Evolutionary conservation across 352 stramenopile genomes (phyloP), one percentile per base, ranked within the genome.

Genomic region (Phytophthora chlamydospora): DNA sequence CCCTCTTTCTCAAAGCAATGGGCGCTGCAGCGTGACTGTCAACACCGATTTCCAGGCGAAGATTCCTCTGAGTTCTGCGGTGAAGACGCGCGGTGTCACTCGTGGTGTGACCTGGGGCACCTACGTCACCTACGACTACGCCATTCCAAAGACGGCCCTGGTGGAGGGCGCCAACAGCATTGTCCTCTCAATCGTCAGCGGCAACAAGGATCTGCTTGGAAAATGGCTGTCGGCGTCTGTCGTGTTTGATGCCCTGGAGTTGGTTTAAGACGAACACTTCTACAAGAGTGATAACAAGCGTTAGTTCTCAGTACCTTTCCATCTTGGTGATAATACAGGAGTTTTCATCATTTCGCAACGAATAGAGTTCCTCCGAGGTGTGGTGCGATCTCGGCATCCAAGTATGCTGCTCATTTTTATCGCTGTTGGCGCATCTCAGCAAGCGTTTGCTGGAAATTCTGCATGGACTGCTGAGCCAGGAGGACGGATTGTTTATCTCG

Each of bases 51-150:
- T 68, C 61, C 75, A 7, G 10, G 64, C 59, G 0, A 75, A 74
- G 21, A 52, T 55, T 6, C 69, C 59, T 14, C n/a, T 65, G 12
- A 79, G 69, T 17, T 54, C 29, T 2, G 72, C 75, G 2, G 75
- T 84, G 12, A 80, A 74, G 54, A 77, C 77, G 0, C 74, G 77
- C 10, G 77, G 74, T n/a, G 66, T 86, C 38, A 86, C 77, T 12
- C 68, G 77, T 12, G 77, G 77, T 34, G 62, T 74, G 14, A 83
- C 58, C 0, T 39, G 59, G 13, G 77, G 75, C 41, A 84, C 80
- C 63, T 86, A 86, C 54, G 68, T 62, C 46, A 27, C 79, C 14
- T 82, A 86, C 54, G 55, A 82, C 58, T 82, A 79, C 66, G 48
- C 57, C 12, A 80, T 86, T 35, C 77, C 77, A 3, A 58, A 62